phyloP scores from a whole-genome alignment of 1,139 yeast genomes.

The Taphrina deformans region DNA sequence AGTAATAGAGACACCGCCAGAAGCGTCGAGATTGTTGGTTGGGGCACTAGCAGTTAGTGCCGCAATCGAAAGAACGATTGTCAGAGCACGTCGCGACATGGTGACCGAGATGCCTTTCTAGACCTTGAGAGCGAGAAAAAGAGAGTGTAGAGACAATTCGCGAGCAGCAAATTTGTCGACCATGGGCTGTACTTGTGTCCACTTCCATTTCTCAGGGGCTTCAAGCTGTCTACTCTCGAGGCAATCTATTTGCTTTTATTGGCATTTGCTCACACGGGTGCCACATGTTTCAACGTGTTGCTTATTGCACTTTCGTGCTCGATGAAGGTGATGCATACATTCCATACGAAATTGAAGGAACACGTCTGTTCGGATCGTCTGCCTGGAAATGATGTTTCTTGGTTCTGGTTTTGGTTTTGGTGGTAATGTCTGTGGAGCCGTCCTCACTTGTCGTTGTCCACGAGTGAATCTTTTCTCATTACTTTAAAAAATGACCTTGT shows the following conservation, averaged over 20 bases:
- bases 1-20: neutral
- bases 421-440: too few relatives aligned
- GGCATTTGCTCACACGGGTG: neutral
- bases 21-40: neutral
- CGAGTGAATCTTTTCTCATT: too few relatives aligned
- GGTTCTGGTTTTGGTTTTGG: too few relatives aligned
- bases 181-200: neutral
- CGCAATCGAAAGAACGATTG: neutral
- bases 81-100: neutral
- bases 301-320: neutral
- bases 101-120: neutral
- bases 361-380: too few relatives aligned
- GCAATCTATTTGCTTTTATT: neutral
- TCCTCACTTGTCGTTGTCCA: too few relatives aligned
- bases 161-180: neutral
- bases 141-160: neutral
- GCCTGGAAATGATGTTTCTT: too few relatives aligned
- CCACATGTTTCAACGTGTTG: neutral
- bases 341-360: too few relatives aligned
- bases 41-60: conserved; percentile 1
- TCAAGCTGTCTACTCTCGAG: neutral
- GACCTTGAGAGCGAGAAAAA: neutral
- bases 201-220: neutral
- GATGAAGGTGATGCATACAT: neutral
- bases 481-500: too few relatives aligned